A percentile compares a stretch with the other conserved stretches of the same genome.
These are phyloP conservation scores for Aspergillus kassunensis DNA, from an alignment of 495 filamentous ascomycete species.

Conservation along the genomic window DNA sequence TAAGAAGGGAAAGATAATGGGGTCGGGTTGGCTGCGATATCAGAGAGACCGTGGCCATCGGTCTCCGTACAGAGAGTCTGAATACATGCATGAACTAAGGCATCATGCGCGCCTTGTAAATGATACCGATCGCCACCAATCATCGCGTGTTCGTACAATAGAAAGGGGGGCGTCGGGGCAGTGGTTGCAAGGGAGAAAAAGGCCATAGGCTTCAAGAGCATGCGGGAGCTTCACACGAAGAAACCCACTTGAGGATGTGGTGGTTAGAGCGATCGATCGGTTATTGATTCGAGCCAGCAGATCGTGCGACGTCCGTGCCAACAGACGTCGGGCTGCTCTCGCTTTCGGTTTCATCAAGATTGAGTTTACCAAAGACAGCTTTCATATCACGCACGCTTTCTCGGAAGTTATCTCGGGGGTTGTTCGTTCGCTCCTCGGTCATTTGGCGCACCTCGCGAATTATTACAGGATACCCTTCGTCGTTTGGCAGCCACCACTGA, in stretches of 20 bases:
- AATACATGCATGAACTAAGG: too few species aligned
- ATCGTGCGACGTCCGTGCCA: slow-evolving; percentile 7
- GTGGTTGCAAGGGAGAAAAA: too few species aligned
- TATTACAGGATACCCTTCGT: slow-evolving; percentile 67
- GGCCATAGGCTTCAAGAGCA: too few species aligned
- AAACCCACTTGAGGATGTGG: too few species aligned
- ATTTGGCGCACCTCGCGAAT: slow-evolving; percentile 73
- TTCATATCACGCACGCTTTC: slow-evolving; percentile 74
- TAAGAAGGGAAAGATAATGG: background rate
- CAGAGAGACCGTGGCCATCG: too few species aligned
- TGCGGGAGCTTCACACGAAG: too few species aligned
- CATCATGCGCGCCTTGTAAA: too few species aligned
- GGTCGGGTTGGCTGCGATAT: background rate
- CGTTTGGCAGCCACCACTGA: slow-evolving; percentile 84
- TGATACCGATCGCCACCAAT: too few species aligned
- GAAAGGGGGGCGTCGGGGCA: too few species aligned
- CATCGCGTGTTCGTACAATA: too few species aligned
- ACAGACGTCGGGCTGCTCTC: slow-evolving; percentile 27
- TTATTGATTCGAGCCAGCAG: background rate
- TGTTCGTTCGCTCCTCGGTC: slow-evolving; percentile 63
- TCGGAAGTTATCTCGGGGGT: slow-evolving; percentile 57
- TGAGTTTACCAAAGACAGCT: slow-evolving; percentile 58
- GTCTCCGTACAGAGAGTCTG: too few species aligned
- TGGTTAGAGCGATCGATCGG: background rate
- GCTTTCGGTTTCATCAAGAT: slow-evolving; percentile 35